Evolutionary conservation across 257 asterid genomes (phyloP), one percentile per base, ranked within the genome.

Genomic region (Solanum peruvianum): DNA sequence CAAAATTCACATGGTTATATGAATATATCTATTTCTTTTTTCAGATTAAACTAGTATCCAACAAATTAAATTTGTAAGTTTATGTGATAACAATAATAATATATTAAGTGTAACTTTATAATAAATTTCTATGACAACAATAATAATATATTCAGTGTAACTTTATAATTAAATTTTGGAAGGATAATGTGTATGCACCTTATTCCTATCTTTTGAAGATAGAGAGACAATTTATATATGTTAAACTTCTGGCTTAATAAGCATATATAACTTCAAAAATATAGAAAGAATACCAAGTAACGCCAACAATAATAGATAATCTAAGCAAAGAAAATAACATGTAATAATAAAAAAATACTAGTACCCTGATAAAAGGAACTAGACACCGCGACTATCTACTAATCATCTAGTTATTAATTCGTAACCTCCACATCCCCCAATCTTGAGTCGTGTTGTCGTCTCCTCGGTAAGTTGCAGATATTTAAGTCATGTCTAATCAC

Each of bases 121-220:
- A 35, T 56, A 56, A 18, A n/a, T 52, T 52, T 47, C 0, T 16
- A 8, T 16, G 62, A 52, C 0, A 52, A 16, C 0, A 52, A 52
- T 16, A 52, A 6, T 52, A 52, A 16, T 18, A 18, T 52, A 52
- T 16, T 16, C 1, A 18, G 10, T 52, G n/a, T 16, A 52, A 52
- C 1, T 52, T 6, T 3, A 52, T 0, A 52, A 52, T 1, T 0
- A 16, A 52, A 18, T 52, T 0, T 16, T 52, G 0, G 3, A 9
- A 52, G 2, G 23, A 1, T 20, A 2, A 0, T 6, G 8, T 49
- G 3, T 2, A 14, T 49, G 0, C 3, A 0, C 0, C 9, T 49
- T 49, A 15, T 49, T 49, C 10, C 62, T 6, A 6, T 6, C n/a
- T 52, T 16, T 16, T 52, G 23, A 16, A 16, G 1, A 52, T 52